Percentiles rank a stretch among this genome's conserved stretches.
phyloP scores from a whole-genome alignment of 2,329 filamentous ascomycete genomes.

The Dothistroma pini region DNA sequence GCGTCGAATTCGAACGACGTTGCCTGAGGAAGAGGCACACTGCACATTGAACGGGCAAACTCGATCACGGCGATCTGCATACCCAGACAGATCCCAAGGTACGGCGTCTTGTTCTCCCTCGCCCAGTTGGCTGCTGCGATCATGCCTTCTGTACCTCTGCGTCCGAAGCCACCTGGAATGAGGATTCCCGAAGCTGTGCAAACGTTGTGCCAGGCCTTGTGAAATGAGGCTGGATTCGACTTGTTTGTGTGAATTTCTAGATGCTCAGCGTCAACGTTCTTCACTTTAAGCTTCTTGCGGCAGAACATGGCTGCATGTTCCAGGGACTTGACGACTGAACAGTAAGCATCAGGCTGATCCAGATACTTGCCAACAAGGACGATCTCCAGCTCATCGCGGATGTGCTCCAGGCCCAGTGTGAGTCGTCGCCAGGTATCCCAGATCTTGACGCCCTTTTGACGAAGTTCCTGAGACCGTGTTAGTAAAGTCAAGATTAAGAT shows the following conservation, averaged over 20 bases:
- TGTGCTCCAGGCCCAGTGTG: constrained; percentile 63
- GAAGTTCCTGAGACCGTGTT: background rate
- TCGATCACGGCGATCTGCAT: constrained; percentile 94
- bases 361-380: constrained; percentile 92
- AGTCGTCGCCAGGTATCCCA: constrained; percentile 77
- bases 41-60: constrained; percentile 72
- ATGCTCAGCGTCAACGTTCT: constrained; percentile 81
- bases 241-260: constrained; percentile 66
- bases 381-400: constrained; percentile 70
- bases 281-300: constrained; percentile 70
- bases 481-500: background rate
- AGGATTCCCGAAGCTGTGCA: constrained; percentile 66
- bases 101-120: constrained; percentile 73
- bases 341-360: constrained; percentile 78
- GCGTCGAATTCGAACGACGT: constrained; percentile 56
- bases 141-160: constrained; percentile 84
- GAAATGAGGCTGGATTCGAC: constrained; percentile 66
- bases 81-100: constrained; percentile 84
- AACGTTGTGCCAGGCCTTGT: constrained; percentile 75
- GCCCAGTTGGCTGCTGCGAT: constrained; percentile 83
- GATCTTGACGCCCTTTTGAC: constrained; percentile 59
- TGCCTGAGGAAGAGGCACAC: constrained; percentile 51
- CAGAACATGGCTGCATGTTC: constrained; percentile 92
- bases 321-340: constrained; percentile 78
- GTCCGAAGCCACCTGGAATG: constrained; percentile 76